phyloP scores from a whole-genome alignment of 345 rosid species.

The Eucalyptus coolabah region DNA sequence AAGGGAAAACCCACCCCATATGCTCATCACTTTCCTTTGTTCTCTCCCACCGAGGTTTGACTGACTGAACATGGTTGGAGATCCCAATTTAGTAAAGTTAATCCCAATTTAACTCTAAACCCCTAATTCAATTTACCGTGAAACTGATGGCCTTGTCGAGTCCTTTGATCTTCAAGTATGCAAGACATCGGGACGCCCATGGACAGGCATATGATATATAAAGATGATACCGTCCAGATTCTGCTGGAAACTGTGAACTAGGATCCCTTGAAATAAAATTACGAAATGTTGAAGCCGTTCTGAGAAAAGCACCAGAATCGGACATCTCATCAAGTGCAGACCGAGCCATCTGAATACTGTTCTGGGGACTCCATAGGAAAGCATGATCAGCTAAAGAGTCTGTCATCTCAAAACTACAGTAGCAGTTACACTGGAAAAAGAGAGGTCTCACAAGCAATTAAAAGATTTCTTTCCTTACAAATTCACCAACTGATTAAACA shows the following conservation, averaged over 20 bases:
- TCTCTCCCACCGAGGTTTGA: conserved; percentile 79
- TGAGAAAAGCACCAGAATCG: conserved; percentile 55
- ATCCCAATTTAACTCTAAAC: background rate
- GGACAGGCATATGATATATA: conserved; percentile 95
- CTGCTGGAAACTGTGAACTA: conserved; percentile 61
- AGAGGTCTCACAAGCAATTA: background rate
- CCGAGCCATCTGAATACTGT: conserved; percentile 42
- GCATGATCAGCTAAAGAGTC: background rate
- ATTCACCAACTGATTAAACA: background rate
- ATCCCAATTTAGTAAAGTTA: background rate
- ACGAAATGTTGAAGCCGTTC: conserved; percentile 82
- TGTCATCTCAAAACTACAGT: background rate
- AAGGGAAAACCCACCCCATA: conserved; percentile 87
- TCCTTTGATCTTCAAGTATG: conserved; percentile 78
- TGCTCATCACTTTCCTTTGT: conserved; percentile 79
- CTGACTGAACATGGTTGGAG: conserved; percentile 33
- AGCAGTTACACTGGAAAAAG: background rate
- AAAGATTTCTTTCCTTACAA: background rate
- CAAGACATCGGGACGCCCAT: conserved; percentile 87
- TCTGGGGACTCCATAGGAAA: background rate
- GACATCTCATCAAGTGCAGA: conserved; percentile 75
- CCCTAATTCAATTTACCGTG: conserved; percentile 38
- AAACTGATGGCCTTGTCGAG: conserved; percentile 67
- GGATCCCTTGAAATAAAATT: conserved; percentile 51
- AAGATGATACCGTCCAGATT: conserved; percentile 86